Base-by-base conservation (phyloP, 148 eudicot genomes). In the Camellia japonica region DNA sequence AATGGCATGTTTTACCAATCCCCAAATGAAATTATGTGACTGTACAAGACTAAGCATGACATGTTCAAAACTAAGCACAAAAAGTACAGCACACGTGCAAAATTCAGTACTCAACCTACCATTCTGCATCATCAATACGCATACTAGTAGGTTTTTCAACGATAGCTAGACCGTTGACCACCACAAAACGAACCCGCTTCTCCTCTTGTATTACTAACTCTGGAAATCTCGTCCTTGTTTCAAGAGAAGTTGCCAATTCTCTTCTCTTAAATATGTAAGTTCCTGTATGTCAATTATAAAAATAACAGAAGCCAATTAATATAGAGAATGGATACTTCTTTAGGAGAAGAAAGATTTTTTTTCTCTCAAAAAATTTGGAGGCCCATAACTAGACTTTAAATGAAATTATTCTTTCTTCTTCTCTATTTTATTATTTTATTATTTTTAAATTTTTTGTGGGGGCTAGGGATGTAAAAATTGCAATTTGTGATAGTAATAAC, bases 181-280 rank as follows among this genome's bases (percentile, higher is more conserved):
- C 97, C 54, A 93, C 97, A 91, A 95, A 95, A 72, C 99, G 97
- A 75, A 95, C 92, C 74, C 97, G 90, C 87, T 95, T 95, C 86
- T 92, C 99, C 83, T 95, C 99, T 84, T 95, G 99, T 82, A 93
- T 88, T 82, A 93, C 97, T 59, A 93, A 84, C 84, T 93, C 99
- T 58, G 99, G 99, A 86, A 95, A 95, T 83, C 90, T 92, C 42
- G 90, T 84, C 82, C 99, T 93, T 79, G 99, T 95, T 88, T 95
- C 99, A 64, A 92, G 82, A 68, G 99, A 95, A 78, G 97, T 95
- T 67, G 99, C 99, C 84, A 95, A 85, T 88, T 95, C 99, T 68
- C 97, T 82, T 84, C 99, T 92, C 81, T 84, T 92, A 78, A 90
- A 95, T 69, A 87, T 81, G 84, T 79, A 90, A 76, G 91, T 43